These are phyloP conservation scores for Brachypodium distachyon DNA, from an alignment of 202 grass and related monocot genomes.

Conservation along the genomic window DNA sequence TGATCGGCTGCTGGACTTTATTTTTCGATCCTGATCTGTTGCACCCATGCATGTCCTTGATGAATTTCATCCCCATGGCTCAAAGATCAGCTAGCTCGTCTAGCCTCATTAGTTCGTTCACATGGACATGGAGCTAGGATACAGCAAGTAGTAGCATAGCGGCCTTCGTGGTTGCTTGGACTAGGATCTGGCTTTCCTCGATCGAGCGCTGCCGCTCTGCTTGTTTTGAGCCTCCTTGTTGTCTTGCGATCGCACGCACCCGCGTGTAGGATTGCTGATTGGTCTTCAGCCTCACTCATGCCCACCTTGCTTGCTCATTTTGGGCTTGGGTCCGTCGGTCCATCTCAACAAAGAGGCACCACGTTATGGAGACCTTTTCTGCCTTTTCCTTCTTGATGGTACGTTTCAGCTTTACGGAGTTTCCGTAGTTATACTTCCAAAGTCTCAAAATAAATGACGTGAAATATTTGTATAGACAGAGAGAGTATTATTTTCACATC, in stretches of 20 bases:
- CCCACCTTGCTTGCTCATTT: slow-evolving; percentile 35
- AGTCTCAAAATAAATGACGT: too few species aligned
- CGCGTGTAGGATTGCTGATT: not conserved
- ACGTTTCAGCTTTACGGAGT: not conserved
- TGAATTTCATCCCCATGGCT: not conserved
- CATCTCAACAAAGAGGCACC: not conserved
- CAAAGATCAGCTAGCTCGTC: too few species aligned
- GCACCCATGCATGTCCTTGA: not conserved
- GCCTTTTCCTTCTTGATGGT: not conserved
- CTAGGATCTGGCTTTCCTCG: not conserved
- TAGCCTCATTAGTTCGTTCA: too few species aligned
- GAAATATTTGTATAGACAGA: too few species aligned
- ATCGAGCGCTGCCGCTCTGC: slow-evolving; percentile 6
- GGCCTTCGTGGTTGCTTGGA: not conserved
- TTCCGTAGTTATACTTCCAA: not conserved
- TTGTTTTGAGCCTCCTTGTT: slow-evolving; percentile 50
- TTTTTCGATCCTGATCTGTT: not conserved
- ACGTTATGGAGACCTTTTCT: not conserved
- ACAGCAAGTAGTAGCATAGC: too few species aligned
- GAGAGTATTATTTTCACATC: too few species aligned
- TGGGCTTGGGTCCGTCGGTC: slow-evolving; percentile 6
- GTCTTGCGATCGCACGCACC: slow-evolving; percentile 14
- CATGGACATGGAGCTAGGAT: slow-evolving; percentile 15
- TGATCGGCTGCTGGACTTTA: too few species aligned
- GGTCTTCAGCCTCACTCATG: slow-evolving; percentile 37